Base-by-base conservation (phyloP, 306 rosid species). In the Medicago arabica region DNA sequence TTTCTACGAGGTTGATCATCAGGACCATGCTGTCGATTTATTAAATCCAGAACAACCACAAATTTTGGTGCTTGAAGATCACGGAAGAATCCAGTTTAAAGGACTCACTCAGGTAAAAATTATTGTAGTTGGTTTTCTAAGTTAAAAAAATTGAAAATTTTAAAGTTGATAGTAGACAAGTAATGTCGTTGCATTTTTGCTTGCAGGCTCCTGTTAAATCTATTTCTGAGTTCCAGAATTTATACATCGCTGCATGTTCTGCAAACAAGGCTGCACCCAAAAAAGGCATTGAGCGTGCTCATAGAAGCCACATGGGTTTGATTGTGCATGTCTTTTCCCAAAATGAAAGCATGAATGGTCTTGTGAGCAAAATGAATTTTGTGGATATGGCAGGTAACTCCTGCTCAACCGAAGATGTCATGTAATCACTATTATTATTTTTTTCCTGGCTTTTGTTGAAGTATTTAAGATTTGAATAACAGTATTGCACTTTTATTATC, bases 381-480 rank as follows among this genome's bases (percentile, higher is more conserved):
- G 95, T 95, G 49, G 97, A 95, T 69, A 67, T 90, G 83, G 96
- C 98, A 84, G 97, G 98, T 95, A 79, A 55, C 57, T 55, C 72
- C 72, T 11, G 9, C 18, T 62, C 57, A 18, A 70, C 34, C 12
- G 23, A 82, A 71, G 6, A 69, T 69, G 60, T n/a, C 19, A 4
- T 15, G 40, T 54, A 18, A 39, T 54, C 7, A 0, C 44, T 7
- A 10, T 15, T 71, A 25, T 43, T 13, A n/a, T n/a, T 23, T 3
- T 46, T 34, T 50, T 10, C 8, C 44, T 67, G 38, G 54, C 9
- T 25, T 6, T 3, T 44, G 53, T 36, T 61, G 39, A 41, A 18
- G 49, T 31, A 12, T 71, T 41, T 69, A 58, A 78, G 68, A 70
- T 67, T 78, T 18, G 21, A 75, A 16, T 43, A 6, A 50, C 67